Evolutionary conservation across 2,329 filamentous ascomycete genomes (phyloP).

Genomic region (Pseudocercospora fuligena): DNA sequence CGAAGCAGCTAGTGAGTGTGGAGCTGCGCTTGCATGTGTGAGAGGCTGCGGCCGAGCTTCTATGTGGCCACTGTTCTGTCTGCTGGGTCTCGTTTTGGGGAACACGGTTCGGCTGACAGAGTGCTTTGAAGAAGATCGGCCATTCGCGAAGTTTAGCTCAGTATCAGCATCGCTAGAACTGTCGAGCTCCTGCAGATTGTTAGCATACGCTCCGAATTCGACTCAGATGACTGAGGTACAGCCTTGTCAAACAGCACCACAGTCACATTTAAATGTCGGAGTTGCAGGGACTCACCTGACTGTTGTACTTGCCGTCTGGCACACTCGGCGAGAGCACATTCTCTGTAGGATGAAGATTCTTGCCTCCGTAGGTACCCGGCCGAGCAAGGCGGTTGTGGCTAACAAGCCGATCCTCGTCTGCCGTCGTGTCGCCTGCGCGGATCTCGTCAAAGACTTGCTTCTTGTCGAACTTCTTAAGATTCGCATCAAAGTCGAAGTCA

Average conservation of each 20-base stretch:
- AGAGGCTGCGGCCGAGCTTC: constrained; percentile 38
- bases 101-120: constrained; percentile 31
- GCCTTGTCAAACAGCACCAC: background rate
- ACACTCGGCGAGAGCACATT: constrained; percentile 75
- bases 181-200: constrained; percentile 28
- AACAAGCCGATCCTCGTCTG: constrained; percentile 89
- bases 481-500: constrained; percentile 91
- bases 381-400: constrained; percentile 75
- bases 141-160: constrained; percentile 41
- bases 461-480: constrained; percentile 94
- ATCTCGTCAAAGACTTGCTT: constrained; percentile 89
- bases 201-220: background rate
- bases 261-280: background rate
- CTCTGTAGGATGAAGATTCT: constrained; percentile 89
- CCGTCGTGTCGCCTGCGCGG: constrained; percentile 81
- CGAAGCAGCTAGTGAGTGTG: constrained; percentile 38
- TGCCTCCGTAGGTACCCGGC: constrained; percentile 66
- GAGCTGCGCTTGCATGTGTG: constrained; percentile 20
- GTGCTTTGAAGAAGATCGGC: constrained; percentile 40
- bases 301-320: constrained; percentile 33
- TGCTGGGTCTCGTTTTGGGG: constrained; percentile 41
- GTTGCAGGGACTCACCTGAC: constrained; percentile 16
- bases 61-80: constrained; percentile 43
- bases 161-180: constrained; percentile 43
- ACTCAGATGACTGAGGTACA: background rate